Percentiles rank a stretch among this genome's conserved stretches.
Conservation (phyloP, 176 grass and related monocot genomes). For the Raddia guianensis region DNA sequence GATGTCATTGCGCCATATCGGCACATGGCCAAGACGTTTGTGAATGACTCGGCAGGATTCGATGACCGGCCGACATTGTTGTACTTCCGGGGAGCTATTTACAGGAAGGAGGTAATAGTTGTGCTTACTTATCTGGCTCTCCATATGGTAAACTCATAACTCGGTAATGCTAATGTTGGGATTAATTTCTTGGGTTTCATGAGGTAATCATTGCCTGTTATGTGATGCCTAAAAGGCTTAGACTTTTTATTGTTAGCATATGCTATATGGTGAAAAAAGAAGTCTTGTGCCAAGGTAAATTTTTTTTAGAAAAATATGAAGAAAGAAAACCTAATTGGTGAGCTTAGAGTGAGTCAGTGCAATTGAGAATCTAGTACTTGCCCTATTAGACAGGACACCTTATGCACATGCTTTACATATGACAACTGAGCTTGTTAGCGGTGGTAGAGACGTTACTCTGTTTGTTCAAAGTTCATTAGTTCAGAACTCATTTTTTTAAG, state of each 20-base stretch:
- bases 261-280: not conserved
- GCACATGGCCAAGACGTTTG: constrained; percentile 70
- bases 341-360: not conserved
- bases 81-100: constrained; percentile 90
- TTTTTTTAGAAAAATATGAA: not conserved
- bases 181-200: not conserved
- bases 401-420: not conserved
- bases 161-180: not conserved
- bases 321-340: not conserved
- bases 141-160: not conserved
- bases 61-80: constrained; percentile 68
- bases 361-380: not conserved
- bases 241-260: too few relatives aligned
- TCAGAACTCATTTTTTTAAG: not conserved
- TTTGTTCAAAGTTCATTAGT: constrained; percentile 15
- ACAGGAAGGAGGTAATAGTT: constrained; percentile 95
- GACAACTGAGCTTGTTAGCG: not conserved
- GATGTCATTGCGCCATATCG: constrained; percentile 84
- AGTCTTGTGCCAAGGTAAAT: not conserved
- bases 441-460: not conserved
- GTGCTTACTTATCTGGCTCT: not conserved
- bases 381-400: not conserved
- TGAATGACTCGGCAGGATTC: constrained; percentile 72
- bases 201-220: not conserved
- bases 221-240: not conserved